These are phyloP conservation scores for Lactifluus piperatus DNA, from an alignment of 768 basidiomycete genomes.

Conservation along the genomic window DNA sequence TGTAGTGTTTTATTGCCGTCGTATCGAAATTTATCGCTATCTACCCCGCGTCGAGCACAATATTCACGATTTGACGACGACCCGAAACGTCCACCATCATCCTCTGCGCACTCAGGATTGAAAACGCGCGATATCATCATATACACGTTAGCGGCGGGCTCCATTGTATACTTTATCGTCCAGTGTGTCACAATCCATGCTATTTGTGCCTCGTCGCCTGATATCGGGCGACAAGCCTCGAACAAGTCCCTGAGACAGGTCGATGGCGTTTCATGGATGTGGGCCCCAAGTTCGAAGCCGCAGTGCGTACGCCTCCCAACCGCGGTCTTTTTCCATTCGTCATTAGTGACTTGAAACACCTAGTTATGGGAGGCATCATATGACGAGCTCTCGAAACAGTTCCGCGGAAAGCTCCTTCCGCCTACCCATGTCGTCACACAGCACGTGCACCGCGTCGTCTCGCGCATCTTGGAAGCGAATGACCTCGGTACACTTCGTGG, in stretches of 20 bases:
- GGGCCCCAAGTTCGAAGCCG: slow-evolving; percentile 45
- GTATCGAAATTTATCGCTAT: neutral
- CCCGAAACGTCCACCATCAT: neutral
- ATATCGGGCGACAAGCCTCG: slow-evolving; percentile 44
- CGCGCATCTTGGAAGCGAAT: slow-evolving; percentile 58
- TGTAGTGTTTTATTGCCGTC: neutral
- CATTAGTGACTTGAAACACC: neutral
- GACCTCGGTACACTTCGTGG: slow-evolving; percentile 56
- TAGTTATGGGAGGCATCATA: slow-evolving; percentile 38
- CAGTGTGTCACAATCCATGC: slow-evolving; percentile 24
- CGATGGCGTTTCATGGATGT: slow-evolving; percentile 86
- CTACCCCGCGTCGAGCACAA: slow-evolving; percentile 5
- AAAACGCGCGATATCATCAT: slow-evolving; percentile 17
- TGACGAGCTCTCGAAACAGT: slow-evolving; percentile 43
- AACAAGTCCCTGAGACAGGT: slow-evolving; percentile 80
- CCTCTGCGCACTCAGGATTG: neutral
- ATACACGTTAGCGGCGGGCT: slow-evolving; percentile 14
- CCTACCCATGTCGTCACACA: slow-evolving; percentile 53
- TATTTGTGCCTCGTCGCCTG: neutral
- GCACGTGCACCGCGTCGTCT: slow-evolving; percentile 63
- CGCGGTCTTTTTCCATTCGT: neutral
- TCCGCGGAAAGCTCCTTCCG: slow-evolving; percentile 49
- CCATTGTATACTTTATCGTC: slow-evolving; percentile 24
- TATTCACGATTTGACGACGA: slow-evolving; percentile 15
- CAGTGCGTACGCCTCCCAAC: slow-evolving; percentile 29